Base-by-base conservation (phyloP, 345 rosid species). In the Ceriops zippeliana region DNA sequence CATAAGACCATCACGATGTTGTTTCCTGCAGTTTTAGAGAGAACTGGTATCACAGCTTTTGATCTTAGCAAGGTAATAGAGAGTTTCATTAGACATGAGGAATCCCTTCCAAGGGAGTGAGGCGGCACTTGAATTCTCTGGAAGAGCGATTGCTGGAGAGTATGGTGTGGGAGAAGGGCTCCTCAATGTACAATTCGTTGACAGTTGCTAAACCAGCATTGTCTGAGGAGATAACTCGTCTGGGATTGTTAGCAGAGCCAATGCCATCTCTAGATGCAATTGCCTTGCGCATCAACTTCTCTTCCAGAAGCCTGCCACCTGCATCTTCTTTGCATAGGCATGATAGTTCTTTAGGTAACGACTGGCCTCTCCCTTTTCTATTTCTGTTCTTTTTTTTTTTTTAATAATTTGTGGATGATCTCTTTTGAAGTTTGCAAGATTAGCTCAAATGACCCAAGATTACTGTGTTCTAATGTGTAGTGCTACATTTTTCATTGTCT, bases 51-150 rank as follows among this genome's bases (percentile, higher is more conserved):
- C 70, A 95, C 99, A 61, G 96, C 99, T 66, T 95, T 95, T 85
- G 99, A 95, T 85, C 88, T 95, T 47, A 88, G 99, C 87, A 95
- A 95, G 84, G 98, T 95, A 70, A 95, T 95, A 61, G 99, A 95
- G 79, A 90, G 99, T 82, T 95, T 95, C 78, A 84, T 91, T 67
- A 86, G 99, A 70, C 97, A 95, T 57, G 99, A 95, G 81, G 99
- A 89, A 53, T 85, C 98, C 77, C 89, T 95, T 11, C 99, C 99
- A 34, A 88, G 98, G 75, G 99, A 95, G 82, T 95, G 75, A 88
- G 96, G 80, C 87, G 99, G 76, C 99, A 95, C 84, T 79, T 95
- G 67, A 95, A 91, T 81, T 91, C 98, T 19, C 70, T 95, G 79
- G 99, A 95, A 84, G 97, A 95, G 85, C 83, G 93, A 52, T 96